A percentile compares a stretch with the other conserved stretches of the same genome.
phyloP scores from a whole-genome alignment of 768 basidiomycete species.

The Nidula microcarpa region DNA sequence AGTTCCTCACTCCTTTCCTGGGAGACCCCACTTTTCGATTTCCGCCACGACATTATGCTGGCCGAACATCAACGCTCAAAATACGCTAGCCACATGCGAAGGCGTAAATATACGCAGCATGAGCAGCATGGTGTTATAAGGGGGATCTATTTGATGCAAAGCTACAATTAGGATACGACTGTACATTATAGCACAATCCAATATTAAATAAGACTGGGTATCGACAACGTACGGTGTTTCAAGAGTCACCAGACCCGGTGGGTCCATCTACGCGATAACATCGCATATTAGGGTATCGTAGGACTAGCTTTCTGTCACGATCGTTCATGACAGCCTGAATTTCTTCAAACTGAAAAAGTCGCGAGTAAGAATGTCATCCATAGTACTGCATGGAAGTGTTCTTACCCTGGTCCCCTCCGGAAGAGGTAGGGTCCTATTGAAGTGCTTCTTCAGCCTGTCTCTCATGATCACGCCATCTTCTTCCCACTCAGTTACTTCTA shows the following conservation, averaged over 20 bases:
- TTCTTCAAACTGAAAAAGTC: slow-evolving; percentile 61
- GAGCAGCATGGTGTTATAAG: too few relatives aligned
- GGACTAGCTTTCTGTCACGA: slow-evolving; percentile 40
- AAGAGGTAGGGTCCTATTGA: slow-evolving; percentile 65
- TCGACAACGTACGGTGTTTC: slow-evolving; percentile 2
- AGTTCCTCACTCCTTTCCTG: too few relatives aligned
- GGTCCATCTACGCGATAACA: slow-evolving; percentile 40
- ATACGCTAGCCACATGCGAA: too few relatives aligned
- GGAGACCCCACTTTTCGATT: too few relatives aligned
- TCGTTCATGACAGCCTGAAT: slow-evolving; percentile 65
- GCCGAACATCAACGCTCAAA: too few relatives aligned
- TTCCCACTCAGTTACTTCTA: slow-evolving; percentile 57
- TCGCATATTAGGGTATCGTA: slow-evolving; percentile 66
- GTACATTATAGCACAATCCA: background rate
- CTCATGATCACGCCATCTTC: slow-evolving; percentile 58
- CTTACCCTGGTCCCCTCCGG: slow-evolving; percentile 72
- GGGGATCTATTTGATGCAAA: background rate
- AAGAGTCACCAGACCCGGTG: slow-evolving; percentile 39
- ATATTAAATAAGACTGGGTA: background rate
- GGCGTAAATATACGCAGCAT: too few relatives aligned
- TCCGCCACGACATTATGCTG: too few relatives aligned
- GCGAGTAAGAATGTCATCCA: background rate
- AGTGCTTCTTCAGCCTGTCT: slow-evolving; percentile 61
- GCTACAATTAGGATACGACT: background rate
- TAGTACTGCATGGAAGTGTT: background rate